Evolutionary conservation across 352 stramenopile species (phyloP), one percentile per base, ranked within the genome.

Genomic region (Phytophthora kernoviae): DNA sequence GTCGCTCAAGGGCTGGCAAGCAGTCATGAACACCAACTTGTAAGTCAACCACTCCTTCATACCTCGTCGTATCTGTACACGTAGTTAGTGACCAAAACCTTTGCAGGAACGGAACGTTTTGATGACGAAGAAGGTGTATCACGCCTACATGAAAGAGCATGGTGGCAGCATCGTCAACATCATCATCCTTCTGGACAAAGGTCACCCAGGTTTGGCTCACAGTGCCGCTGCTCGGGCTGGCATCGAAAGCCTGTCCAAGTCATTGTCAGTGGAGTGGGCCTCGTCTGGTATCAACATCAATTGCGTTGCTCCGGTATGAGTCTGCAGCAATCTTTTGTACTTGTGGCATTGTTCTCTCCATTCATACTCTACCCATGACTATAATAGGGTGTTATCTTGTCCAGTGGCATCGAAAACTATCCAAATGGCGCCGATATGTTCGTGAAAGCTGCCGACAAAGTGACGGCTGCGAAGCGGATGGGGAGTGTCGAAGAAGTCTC

Each of bases 101-200:
- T 46, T 27, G 22, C 17, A 87, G 77, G 21, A 91, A 77, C 14
- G 88, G 86, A 1, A 97, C 89, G 1, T 97, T 96, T 71, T 89
- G 17, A 81, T 96, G 21, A 97, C 85, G 41, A 96, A 96, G 68
- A 88, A 96, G 46, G 87, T 88, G n/a, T 98, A 94, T 67, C 84
- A 96, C 36, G 76, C 94, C 45, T 98, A 90, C 62, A 98, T 98
- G 92, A 86, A 98, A 48, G 61, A 98, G 20, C 67, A 91, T 66
- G 93, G 94, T 39, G 93, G 93, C 15, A 91, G 81, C 42, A 98
- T 98, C 58, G 94, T 98, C 22, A 98, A 98, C 75, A 98, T 98
- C 65, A 98, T 96, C 18, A 74, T 98, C 9, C 90, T 94, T 24
- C 96, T 97, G 75, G 78, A 93, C 14, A 97, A 97, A 67, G 91